Evolutionary conservation across 2,329 filamentous ascomycete genomes (phyloP).

Genomic region (Pezicula neosporulosa): DNA sequence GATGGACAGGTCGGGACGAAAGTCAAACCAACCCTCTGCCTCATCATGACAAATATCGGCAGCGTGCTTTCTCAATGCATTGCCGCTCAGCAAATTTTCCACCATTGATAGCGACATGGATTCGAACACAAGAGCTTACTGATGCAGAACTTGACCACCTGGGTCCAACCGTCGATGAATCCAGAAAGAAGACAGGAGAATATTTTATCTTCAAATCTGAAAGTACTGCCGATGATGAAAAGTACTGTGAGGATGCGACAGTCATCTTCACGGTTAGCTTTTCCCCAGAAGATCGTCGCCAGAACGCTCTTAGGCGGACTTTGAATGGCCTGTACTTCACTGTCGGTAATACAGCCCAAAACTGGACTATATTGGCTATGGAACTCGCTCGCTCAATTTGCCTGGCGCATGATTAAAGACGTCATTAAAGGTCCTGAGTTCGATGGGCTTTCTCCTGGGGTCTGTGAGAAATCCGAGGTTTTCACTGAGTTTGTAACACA

Average conservation of each 20-base stretch:
- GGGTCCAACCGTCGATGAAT: conserved; percentile 6
- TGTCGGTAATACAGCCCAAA: background rate
- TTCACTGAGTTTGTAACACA: conserved; percentile 18
- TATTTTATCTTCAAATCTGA: conserved; percentile 23
- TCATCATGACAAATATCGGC: conserved; percentile 17
- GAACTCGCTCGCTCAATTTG: conserved; percentile 14
- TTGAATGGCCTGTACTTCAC: conserved; percentile 16
- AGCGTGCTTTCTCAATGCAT: conserved; percentile 21
- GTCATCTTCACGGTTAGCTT: conserved; percentile 21
- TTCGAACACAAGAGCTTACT: conserved; percentile 1
- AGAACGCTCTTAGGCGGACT: conserved; percentile 12
- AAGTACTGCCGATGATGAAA: conserved; percentile 1
- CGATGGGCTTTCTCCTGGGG: conserved; percentile 10
- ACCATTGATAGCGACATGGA: conserved; percentile 14
- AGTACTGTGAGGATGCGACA: conserved; percentile 11
- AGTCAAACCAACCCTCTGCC: too few relatives aligned
- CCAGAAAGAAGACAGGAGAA: conserved; percentile 14
- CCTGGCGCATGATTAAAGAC: conserved; percentile 18
- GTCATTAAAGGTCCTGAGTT: conserved; percentile 10
- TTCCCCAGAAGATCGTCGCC: conserved; percentile 5
- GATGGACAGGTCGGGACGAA: background rate
- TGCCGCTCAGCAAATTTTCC: conserved; percentile 19
- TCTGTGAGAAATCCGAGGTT: conserved; percentile 7
- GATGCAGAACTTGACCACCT: background rate
- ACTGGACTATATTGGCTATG: background rate